Evolutionary conservation across 768 basidiomycete genomes (phyloP), one percentile per base, ranked within the genome.

Genomic region (Suillus spraguei): DNA sequence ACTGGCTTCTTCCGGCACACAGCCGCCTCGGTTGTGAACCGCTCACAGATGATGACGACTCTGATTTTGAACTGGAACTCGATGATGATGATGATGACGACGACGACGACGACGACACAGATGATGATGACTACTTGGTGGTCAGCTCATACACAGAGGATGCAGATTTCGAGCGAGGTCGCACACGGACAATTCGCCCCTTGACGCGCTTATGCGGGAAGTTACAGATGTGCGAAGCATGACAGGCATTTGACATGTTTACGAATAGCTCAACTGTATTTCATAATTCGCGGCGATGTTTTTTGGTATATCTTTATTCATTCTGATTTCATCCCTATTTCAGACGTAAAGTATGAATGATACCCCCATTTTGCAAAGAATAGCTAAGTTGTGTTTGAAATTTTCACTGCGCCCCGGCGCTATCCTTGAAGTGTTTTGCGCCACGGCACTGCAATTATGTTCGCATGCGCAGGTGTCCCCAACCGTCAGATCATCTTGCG

Each of bases 1-100:
- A 81, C 33, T 90, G 89, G 89, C 70, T 85, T 50, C 78, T 83
- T 59, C 76, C 81, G 16, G 22, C 65, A 24, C 60, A 32, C 1
- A 72, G 71, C 49, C 76, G 72, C 35, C 70, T 71, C 49, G 68
- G 63, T 39, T 65, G 66, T 47, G 63, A 65, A 4, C 66, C 72
- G 13, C n/a, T n/a, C 35, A 77, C 74, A 32, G 73, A 69, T n/a
- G 78, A 77, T 44, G 76, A 76, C 13, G 78, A 80, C 53, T 79
- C 77, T 2, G 81, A 72, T 13, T 4, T 59, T 11, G 72, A 71
- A 24, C 62, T 66, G 9, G 74, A 79, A 3, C 65, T 44, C 41
- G 72, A 74, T n/a, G 70, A 65, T 20, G 72, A 74, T n/a, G 70
- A 65, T 20, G 65, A 66, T n/a, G 65, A 64, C 3, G 14, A 9